These are phyloP conservation scores for Lupinus albus DNA, from an alignment of 306 rosid species.

Conservation along the genomic window DNA sequence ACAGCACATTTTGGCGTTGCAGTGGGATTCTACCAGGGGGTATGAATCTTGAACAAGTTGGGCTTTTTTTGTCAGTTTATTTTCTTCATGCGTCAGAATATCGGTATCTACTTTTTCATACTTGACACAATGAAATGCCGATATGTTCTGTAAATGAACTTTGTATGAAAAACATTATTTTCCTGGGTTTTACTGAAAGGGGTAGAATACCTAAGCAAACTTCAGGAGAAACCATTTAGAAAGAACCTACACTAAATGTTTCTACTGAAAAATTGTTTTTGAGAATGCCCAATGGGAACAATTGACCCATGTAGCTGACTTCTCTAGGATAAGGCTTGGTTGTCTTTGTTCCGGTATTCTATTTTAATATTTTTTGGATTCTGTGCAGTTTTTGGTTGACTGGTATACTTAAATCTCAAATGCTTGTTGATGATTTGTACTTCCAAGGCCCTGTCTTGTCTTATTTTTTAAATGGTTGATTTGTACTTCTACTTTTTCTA, in stretches of 20 bases:
- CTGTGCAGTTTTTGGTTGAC: neutral
- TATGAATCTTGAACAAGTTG: conserved; percentile 47
- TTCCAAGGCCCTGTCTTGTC: conserved; percentile 8
- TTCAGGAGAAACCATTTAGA: neutral
- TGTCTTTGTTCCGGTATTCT: neutral
- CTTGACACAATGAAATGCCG: neutral
- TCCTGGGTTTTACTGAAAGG: neutral
- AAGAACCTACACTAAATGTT: neutral
- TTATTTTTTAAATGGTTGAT: no score
- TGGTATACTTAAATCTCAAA: conserved; percentile 12
- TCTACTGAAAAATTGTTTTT: neutral
- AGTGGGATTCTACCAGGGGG: conserved; percentile 99
- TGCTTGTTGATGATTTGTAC: conserved; percentile 18
- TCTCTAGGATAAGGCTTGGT: neutral
- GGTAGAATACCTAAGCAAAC: neutral
- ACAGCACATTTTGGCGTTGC: conserved; percentile 74
- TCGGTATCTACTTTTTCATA: neutral
- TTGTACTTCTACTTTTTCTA: no score
- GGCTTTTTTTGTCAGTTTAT: conserved; percentile 33
- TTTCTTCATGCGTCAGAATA: neutral
- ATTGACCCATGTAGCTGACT: neutral
- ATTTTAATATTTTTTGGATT: conserved; percentile 16
- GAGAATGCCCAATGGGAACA: neutral
- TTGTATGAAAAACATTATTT: neutral
- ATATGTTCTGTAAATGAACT: conserved; percentile 4